Evolutionary conservation across 768 basidiomycete species (phyloP).

Genomic region (Naganishia randhawae): DNA sequence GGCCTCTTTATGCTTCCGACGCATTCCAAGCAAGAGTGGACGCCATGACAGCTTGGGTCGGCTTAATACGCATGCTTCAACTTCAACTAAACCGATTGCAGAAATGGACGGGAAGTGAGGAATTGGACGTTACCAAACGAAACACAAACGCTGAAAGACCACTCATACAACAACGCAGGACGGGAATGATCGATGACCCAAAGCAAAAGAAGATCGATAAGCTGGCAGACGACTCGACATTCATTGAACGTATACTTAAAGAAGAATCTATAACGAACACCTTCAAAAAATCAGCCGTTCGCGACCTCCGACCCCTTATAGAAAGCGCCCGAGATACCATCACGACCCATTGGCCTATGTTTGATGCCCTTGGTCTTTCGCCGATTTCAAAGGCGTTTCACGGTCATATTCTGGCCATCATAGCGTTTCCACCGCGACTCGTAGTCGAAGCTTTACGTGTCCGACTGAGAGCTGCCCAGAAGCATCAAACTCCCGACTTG

Average conservation of each 20-base stretch:
- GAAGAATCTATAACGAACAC: slow-evolving; percentile 93
- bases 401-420: slow-evolving; percentile 79
- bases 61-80: slow-evolving; percentile 77
- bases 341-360: slow-evolving; percentile 68
- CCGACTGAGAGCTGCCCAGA: slow-evolving; percentile 73
- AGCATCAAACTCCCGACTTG: slow-evolving; percentile 79
- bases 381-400: slow-evolving; percentile 58
- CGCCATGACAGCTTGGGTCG: slow-evolving; percentile 86
- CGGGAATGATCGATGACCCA: slow-evolving; percentile 25
- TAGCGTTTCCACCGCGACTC: slow-evolving; percentile 93
- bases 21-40: slow-evolving; percentile 78
- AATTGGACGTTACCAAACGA: slow-evolving; percentile 79
- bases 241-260: slow-evolving; percentile 88
- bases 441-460: slow-evolving; percentile 86
- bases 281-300: slow-evolving; percentile 68
- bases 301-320: slow-evolving; percentile 80
- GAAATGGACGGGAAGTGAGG: slow-evolving; percentile 90
- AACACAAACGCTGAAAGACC: slow-evolving; percentile 62
- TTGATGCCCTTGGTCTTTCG: slow-evolving; percentile 84
- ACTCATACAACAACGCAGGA: slow-evolving; percentile 37
- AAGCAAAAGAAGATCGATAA: slow-evolving; percentile 24
- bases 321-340: slow-evolving; percentile 81
- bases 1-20: slow-evolving; percentile 63
- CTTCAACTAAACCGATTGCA: slow-evolving; percentile 74
- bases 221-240: slow-evolving; percentile 68